Conservation (phyloP, 176 grass and related monocot species). For the Hyparrhenia diplandra region DNA sequence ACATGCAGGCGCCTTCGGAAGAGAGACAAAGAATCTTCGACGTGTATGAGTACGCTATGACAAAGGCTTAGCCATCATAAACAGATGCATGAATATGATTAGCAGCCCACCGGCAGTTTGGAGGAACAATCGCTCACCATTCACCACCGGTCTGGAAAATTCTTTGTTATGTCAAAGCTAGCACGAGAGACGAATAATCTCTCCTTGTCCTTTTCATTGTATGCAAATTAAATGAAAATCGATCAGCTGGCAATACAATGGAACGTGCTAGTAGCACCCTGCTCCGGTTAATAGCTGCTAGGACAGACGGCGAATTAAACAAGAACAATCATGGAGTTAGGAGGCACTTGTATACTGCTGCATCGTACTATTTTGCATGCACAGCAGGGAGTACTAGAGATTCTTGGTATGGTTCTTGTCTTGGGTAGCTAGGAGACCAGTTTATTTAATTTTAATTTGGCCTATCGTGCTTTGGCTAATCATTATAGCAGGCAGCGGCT, state of each 20-base stretch:
- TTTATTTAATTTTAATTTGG: not conserved
- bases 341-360: not conserved
- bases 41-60: not conserved
- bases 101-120: no score
- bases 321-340: constrained; percentile 23
- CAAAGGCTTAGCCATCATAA: not conserved
- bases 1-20: not conserved
- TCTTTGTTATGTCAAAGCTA: not conserved
- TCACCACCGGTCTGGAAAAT: not conserved
- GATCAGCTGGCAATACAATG: not conserved
- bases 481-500: not conserved
- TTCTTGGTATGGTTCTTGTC: not conserved
- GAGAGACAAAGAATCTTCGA: not conserved
- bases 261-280: constrained; percentile 10
- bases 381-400: not conserved
- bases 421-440: not conserved
- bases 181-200: not conserved
- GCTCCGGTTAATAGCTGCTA: constrained; percentile 23
- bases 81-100: constrained; percentile 16
- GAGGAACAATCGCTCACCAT: no score
- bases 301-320: not conserved
- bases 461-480: constrained; percentile 4
- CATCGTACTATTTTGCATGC: not conserved
- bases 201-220: not conserved
- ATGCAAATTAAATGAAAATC: not conserved